These are phyloP conservation scores for Kickxella alabastrina DNA, from an alignment of 192 early-diverging fungal species.

Conservation along the genomic window DNA sequence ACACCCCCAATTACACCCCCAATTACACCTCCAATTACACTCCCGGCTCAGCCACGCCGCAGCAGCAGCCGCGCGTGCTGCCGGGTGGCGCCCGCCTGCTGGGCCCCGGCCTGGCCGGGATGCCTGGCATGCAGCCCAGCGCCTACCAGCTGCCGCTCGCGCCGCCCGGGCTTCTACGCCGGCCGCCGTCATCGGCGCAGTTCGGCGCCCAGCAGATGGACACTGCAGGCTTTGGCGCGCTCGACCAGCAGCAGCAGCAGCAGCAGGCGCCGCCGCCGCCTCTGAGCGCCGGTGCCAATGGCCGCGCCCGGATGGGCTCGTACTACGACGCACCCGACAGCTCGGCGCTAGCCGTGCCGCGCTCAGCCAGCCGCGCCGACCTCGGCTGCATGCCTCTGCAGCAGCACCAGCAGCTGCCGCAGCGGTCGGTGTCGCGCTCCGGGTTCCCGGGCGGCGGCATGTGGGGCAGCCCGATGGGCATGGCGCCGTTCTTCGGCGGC, in stretches of 20 bases:
- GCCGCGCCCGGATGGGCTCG: constrained; percentile 30
- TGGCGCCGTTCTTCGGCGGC: constrained; percentile 37
- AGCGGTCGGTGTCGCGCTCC: constrained; percentile 32
- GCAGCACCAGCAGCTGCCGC: constrained; percentile 18
- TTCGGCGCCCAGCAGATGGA: constrained; percentile 20
- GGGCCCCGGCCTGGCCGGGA: constrained; percentile 8
- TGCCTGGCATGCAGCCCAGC: constrained; percentile 7
- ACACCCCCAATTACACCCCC: too few relatives aligned
- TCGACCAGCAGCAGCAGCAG: constrained; percentile 18
- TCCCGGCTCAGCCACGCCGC: constrained; percentile 7
- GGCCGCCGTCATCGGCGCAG: constrained; percentile 37
- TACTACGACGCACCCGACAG: constrained; percentile 35
- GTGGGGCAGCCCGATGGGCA: constrained; percentile 33
- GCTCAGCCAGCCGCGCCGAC: constrained; percentile 46
- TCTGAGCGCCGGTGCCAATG: constrained; percentile 9
- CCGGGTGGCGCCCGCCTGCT: constrained; percentile 35
- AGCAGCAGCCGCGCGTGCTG: constrained; percentile 9
- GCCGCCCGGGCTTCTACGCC: constrained; percentile 16
- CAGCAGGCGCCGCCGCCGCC: too few relatives aligned
- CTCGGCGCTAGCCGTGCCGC: constrained; percentile 26
- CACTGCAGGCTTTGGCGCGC: not conserved
- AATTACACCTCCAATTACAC: too few relatives aligned
- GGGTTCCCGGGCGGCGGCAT: constrained; percentile 17
- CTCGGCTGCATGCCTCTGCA: constrained; percentile 7
- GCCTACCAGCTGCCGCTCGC: constrained; percentile 16